Evolutionary conservation across 1,284 basidiomycete species (phyloP).

Genomic region (Cystobasidium sp.): DNA sequence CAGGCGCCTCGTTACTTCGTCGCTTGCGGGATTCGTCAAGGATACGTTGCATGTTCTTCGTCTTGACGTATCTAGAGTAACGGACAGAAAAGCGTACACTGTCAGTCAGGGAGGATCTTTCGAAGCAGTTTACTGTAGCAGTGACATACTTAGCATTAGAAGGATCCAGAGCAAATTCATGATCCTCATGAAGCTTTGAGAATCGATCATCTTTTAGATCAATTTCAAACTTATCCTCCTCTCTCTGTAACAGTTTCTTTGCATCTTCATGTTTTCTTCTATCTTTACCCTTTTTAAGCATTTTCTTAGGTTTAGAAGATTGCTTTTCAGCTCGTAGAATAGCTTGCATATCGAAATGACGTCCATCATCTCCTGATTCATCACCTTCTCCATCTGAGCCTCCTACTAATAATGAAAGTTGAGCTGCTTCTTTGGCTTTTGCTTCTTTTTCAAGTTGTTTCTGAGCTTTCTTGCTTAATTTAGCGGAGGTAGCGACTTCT

Average conservation of each 20-base stretch:
- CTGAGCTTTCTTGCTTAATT: slow-evolving; percentile 40
- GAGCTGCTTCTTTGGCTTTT: slow-evolving; percentile 60
- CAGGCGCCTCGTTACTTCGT: slow-evolving; percentile 58
- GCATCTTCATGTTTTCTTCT: slow-evolving; percentile 64
- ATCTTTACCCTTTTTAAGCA: slow-evolving; percentile 59
- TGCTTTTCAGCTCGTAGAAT: slow-evolving; percentile 81
- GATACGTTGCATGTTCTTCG: slow-evolving; percentile 81
- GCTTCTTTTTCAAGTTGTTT: slow-evolving; percentile 45
- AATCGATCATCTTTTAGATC: slow-evolving; percentile 89
- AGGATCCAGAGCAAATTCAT: slow-evolving; percentile 93
- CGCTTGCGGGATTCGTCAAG: slow-evolving; percentile 66
- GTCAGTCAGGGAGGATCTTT: background rate
- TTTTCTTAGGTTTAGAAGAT: slow-evolving; percentile 61
- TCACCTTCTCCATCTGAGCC: slow-evolving; percentile 61
- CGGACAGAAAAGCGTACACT: background rate
- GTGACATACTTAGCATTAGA: slow-evolving; percentile 83
- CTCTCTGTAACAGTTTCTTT: slow-evolving; percentile 65
- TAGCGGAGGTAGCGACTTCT: slow-evolving; percentile 26
- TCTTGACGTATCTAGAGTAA: slow-evolving; percentile 76
- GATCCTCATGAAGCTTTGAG: slow-evolving; percentile 82
- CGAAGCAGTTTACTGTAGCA: background rate
- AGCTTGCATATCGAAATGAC: slow-evolving; percentile 91
- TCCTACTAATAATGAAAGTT: slow-evolving; percentile 68
- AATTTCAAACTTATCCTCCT: slow-evolving; percentile 69
- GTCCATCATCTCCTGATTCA: slow-evolving; percentile 58